Percentiles rank a stretch among this genome's conserved stretches.
Evolutionary conservation across 441 rosid species (phyloP).

Genomic region (Iberis amara): DNA sequence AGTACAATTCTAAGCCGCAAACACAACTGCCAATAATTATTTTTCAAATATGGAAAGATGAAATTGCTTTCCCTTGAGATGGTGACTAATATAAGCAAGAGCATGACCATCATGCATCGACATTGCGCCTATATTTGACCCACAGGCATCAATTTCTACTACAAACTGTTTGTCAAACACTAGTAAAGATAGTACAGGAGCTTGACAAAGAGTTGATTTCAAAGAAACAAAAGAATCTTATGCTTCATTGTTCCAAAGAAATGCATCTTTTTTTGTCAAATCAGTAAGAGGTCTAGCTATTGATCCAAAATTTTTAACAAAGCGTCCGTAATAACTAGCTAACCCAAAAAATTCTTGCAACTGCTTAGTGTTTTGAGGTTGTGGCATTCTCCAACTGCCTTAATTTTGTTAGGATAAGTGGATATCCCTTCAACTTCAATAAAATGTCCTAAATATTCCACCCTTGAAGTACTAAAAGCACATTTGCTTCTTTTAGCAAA

Average conservation of each 20-base stretch:
- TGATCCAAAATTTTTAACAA: background rate
- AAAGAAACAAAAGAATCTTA: too few relatives aligned
- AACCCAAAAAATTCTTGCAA: background rate
- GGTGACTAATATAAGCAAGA: too few relatives aligned
- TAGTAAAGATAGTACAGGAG: background rate
- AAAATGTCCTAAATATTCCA: background rate
- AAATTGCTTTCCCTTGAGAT: background rate
- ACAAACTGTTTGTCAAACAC: background rate
- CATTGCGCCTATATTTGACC: background rate
- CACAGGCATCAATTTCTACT: background rate
- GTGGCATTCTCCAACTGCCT: background rate
- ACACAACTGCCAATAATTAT: background rate
- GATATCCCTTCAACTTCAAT: background rate
- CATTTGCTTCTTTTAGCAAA: background rate
- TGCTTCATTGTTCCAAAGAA: background rate
- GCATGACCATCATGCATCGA: too few relatives aligned
- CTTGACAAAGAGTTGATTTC: background rate
- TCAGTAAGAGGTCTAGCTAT: background rate
- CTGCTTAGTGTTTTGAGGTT: background rate
- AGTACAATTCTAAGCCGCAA: too few relatives aligned
- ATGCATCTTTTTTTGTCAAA: background rate
- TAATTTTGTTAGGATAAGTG: background rate
- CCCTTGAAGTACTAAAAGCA: background rate
- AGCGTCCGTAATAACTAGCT: background rate
- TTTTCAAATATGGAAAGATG: background rate